Conservation (phyloP, 139 green algal genomes). For the Coelastrella sp. region DNA sequence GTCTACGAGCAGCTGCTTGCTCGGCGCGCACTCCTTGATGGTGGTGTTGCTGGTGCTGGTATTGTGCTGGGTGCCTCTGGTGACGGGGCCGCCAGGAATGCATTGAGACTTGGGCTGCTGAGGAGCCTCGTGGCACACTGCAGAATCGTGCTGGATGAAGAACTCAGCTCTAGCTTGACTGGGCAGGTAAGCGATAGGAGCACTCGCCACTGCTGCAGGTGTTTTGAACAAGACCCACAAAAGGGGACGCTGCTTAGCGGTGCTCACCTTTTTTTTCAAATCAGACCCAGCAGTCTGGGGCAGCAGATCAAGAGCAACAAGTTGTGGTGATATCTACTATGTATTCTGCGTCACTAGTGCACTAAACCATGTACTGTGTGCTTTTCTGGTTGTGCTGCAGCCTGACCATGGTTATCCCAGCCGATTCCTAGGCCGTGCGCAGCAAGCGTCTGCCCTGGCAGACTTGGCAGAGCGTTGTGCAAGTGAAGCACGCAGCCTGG, state of each 20-base stretch:
- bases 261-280: too few relatives aligned
- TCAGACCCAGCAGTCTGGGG: too few relatives aligned
- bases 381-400: neutral
- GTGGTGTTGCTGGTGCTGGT: constrained; percentile 35
- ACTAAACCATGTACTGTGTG: neutral
- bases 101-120: constrained; percentile 47
- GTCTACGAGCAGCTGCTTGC: constrained; percentile 64
- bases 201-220: neutral
- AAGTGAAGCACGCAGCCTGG: constrained; percentile 33
- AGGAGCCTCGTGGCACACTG: constrained; percentile 12
- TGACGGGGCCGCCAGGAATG: constrained; percentile 49
- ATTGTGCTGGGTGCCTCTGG: constrained; percentile 49
- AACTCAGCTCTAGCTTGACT: constrained; percentile 13
- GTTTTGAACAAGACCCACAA: too few relatives aligned
- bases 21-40: neutral
- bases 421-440: constrained; percentile 32
- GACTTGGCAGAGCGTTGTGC: constrained; percentile 48
- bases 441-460: constrained; percentile 33
- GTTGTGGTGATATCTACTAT: too few relatives aligned
- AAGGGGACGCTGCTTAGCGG: too few relatives aligned
- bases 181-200: constrained; percentile 27
- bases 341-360: too few relatives aligned
- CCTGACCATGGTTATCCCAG: constrained; percentile 23
- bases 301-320: too few relatives aligned
- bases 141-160: constrained; percentile 16